Evolutionary conservation across 1,284 basidiomycete species (phyloP).

Genomic region (Thecaphora frezii): DNA sequence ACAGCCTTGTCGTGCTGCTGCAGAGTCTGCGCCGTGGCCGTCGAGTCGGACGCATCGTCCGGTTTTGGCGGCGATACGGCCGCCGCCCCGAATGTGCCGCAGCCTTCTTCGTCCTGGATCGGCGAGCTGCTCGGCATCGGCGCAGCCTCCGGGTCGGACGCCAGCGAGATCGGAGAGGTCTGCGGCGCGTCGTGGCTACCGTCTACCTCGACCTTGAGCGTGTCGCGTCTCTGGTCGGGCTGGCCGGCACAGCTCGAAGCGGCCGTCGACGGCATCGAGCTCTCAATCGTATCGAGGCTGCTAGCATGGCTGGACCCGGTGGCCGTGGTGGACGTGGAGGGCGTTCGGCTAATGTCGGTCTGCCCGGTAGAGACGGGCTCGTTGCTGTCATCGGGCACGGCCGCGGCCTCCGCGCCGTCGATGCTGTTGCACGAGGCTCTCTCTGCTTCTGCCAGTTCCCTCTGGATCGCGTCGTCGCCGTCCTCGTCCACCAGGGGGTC

Average conservation of each 20-base stretch:
- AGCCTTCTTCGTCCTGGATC: neutral
- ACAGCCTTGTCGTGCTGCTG: slow-evolving; percentile 7
- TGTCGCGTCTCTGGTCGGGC: slow-evolving; percentile 23
- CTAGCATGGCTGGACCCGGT: slow-evolving; percentile 37
- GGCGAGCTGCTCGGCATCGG: neutral
- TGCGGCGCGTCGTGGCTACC: slow-evolving; percentile 10
- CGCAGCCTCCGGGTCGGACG: slow-evolving; percentile 14
- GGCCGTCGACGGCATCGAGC: slow-evolving; percentile 26
- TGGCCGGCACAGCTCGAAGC: slow-evolving; percentile 15
- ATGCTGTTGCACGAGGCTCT: too few relatives aligned
- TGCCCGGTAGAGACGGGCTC: slow-evolving; percentile 7
- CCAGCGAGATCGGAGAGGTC: slow-evolving; percentile 21
- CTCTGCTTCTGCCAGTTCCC: too few relatives aligned
- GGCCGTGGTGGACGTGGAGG: slow-evolving; percentile 51
- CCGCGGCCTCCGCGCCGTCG: neutral
- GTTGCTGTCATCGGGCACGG: neutral
- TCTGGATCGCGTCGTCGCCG: too few relatives aligned
- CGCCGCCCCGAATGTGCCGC: neutral
- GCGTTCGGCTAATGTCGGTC: slow-evolving; percentile 52
- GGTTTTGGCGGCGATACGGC: neutral
- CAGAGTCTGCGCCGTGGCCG: neutral
- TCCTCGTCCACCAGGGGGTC: neutral
- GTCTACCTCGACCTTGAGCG: slow-evolving; percentile 16
- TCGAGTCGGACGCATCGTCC: neutral
- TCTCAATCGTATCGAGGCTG: slow-evolving; percentile 39